Percentiles rank a stretch among this genome's conserved stretches.
Evolutionary conservation across 108 stramenopile genomes (phyloP).

Genomic region (Skeletonema menzelii): DNA sequence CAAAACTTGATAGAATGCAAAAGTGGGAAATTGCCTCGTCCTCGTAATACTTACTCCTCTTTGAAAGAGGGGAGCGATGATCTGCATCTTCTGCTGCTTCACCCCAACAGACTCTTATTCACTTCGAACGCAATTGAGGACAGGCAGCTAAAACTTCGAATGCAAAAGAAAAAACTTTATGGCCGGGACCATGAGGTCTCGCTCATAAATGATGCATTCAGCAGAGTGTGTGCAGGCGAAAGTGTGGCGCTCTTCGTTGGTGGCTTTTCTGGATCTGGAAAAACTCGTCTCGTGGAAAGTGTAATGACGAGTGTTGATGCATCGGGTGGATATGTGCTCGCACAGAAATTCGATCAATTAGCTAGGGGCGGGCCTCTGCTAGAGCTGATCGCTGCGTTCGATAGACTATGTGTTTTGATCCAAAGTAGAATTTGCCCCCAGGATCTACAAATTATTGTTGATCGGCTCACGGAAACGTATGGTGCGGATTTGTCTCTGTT

Average conservation of each 20-base stretch:
- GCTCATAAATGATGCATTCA: constrained; percentile 27
- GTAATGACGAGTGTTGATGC: neutral
- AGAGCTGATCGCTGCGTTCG: constrained; percentile 28
- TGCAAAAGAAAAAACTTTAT: constrained; percentile 21
- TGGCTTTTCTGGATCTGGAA: constrained; percentile 35
- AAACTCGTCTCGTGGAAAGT: constrained; percentile 28
- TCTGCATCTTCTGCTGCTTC: constrained; percentile 15
- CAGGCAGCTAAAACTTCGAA: neutral
- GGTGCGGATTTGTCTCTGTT: constrained; percentile 21
- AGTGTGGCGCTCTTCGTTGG: constrained; percentile 33
- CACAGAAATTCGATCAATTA: constrained; percentile 34
- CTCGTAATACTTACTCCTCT: constrained; percentile 4
- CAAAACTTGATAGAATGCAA: constrained; percentile 10
- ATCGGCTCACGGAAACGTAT: constrained; percentile 20
- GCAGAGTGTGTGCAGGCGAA: constrained; percentile 24
- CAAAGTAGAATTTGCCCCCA: neutral
- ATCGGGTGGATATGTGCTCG: constrained; percentile 16
- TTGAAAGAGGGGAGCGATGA: constrained; percentile 15
- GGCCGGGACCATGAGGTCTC: constrained; percentile 22
- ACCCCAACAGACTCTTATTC: constrained; percentile 21
- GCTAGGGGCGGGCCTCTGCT: constrained; percentile 18
- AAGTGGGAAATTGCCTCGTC: neutral
- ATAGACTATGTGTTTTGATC: constrained; percentile 32
- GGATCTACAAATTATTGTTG: constrained; percentile 3
- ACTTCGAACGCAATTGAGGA: neutral